A percentile compares a stretch with the other conserved stretches of the same genome.
phyloP scores from a whole-genome alignment of 345 rosid genomes.

The Anacardium occidentale region DNA sequence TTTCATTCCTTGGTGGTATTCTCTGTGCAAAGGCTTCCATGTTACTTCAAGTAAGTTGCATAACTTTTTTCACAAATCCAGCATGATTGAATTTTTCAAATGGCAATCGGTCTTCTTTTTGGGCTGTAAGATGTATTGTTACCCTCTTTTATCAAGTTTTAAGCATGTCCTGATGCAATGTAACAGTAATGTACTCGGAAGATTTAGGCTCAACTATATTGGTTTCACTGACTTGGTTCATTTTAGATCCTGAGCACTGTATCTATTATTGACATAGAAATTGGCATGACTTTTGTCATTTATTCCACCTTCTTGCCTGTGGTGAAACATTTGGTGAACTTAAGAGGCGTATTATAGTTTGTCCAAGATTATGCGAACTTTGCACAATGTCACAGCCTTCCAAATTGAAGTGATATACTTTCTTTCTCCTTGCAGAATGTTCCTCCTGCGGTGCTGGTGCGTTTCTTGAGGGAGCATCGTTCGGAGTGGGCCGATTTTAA shows the following conservation, averaged over 20 bases:
- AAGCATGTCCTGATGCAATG: neutral
- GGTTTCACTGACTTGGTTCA: neutral
- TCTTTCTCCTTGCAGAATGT: constrained; percentile 60
- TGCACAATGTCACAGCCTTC: neutral
- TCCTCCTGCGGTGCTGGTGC: constrained; percentile 89
- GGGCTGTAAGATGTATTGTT: neutral
- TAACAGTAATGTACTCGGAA: neutral
- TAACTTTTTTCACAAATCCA: neutral
- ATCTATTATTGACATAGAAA: neutral
- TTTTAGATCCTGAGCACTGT: neutral
- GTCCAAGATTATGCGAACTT: neutral
- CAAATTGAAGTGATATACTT: neutral
- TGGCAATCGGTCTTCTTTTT: too few species aligned
- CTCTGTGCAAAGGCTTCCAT: constrained; percentile 99
- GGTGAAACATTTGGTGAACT: neutral
- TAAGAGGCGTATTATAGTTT: neutral
- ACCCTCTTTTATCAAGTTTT: neutral
- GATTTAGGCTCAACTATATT: neutral
- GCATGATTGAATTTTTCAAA: neutral
- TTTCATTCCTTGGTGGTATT: constrained; percentile 79
- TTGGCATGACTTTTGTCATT: neutral
- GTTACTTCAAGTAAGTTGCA: constrained; percentile 77
- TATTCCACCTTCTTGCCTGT: neutral
- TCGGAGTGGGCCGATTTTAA: constrained; percentile 99
- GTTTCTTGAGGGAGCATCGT: constrained; percentile 95